phyloP scores from a whole-genome alignment of 352 stramenopile species.

The Phytophthora tentaculata region DNA sequence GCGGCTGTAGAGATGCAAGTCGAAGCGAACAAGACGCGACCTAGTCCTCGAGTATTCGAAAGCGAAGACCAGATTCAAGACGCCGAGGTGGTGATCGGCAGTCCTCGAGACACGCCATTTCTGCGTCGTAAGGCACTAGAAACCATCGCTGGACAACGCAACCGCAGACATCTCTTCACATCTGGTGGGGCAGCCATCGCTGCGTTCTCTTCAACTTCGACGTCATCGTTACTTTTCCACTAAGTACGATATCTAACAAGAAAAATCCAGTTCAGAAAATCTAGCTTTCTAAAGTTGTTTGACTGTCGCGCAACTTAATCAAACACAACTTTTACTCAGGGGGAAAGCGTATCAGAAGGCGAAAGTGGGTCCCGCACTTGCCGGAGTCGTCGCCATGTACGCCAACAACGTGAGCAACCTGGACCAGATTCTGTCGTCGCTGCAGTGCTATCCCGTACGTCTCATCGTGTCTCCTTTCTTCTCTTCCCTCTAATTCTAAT shows the following conservation, averaged over 20 bases:
- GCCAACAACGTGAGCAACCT: constrained; percentile 88
- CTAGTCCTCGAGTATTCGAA: constrained; percentile 8
- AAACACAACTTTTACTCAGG: not conserved
- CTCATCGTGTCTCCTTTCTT: not conserved
- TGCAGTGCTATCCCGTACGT: constrained; percentile 82
- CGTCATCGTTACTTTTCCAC: not conserved
- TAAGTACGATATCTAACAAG: constrained; percentile 7
- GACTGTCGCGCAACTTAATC: constrained; percentile 3
- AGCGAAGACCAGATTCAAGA: constrained; percentile 16
- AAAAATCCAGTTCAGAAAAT: not conserved
- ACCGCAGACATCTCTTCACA: constrained; percentile 47
- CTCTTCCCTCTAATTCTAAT: not conserved
- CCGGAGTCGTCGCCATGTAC: constrained; percentile 58
- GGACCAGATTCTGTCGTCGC: constrained; percentile 87
- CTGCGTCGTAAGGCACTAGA: constrained; percentile 72
- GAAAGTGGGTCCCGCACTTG: constrained; percentile 1
- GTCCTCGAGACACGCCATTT: constrained; percentile 74
- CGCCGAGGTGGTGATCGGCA: constrained; percentile 59
- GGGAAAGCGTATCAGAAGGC: constrained; percentile 14
- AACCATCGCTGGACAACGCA: constrained; percentile 37
- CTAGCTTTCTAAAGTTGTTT: not conserved
- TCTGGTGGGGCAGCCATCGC: constrained; percentile 51
- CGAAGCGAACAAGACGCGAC: constrained; percentile 5
- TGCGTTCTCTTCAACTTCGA: constrained; percentile 25
- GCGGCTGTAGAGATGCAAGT: constrained; percentile 27